phyloP scores from a whole-genome alignment of 2,329 filamentous ascomycete genomes.

The Fonsecaea monophora region DNA sequence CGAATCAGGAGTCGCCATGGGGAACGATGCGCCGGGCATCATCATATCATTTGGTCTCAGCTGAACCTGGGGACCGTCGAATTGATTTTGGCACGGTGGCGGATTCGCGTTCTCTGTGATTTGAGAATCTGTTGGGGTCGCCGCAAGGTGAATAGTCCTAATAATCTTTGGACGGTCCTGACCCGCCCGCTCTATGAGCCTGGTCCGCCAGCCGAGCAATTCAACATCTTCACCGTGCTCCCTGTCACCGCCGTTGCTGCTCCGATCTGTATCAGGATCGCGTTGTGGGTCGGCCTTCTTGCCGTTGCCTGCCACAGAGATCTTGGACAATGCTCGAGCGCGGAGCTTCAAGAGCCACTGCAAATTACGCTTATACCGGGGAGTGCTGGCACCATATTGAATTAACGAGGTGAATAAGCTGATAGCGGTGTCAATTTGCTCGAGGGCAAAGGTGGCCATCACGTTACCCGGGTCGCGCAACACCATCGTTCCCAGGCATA shows the following conservation, averaged over 20 bases:
- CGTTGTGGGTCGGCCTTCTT: conserved; percentile 6
- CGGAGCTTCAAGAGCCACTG: conserved; percentile 26
- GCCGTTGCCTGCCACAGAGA: conserved; percentile 1
- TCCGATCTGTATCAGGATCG: neutral
- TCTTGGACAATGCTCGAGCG: conserved; percentile 24
- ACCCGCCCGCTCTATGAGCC: conserved; percentile 26
- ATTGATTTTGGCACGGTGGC: neutral
- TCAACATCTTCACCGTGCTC: conserved; percentile 28
- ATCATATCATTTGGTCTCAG: conserved; percentile 6
- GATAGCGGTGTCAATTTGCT: conserved; percentile 23
- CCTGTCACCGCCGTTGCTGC: conserved; percentile 11
- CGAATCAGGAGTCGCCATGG: conserved; percentile 17
- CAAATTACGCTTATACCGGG: conserved; percentile 21
- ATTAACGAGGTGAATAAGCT: conserved; percentile 22
- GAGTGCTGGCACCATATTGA: conserved; percentile 20
- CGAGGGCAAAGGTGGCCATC: conserved; percentile 24
- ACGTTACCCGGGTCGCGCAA: conserved; percentile 21
- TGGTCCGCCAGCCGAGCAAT: conserved; percentile 28
- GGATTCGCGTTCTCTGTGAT: conserved; percentile 3
- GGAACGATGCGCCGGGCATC: conserved; percentile 8
- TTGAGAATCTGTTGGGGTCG: conserved; percentile 12
- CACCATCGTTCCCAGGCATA: conserved; percentile 25
- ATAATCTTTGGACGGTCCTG: conserved; percentile 20
- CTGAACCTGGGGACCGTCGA: neutral
- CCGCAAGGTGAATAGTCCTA: conserved; percentile 18